phyloP scores from a whole-genome alignment of 1,284 basidiomycete species.

The Cutaneotrichosporon sp. region DNA sequence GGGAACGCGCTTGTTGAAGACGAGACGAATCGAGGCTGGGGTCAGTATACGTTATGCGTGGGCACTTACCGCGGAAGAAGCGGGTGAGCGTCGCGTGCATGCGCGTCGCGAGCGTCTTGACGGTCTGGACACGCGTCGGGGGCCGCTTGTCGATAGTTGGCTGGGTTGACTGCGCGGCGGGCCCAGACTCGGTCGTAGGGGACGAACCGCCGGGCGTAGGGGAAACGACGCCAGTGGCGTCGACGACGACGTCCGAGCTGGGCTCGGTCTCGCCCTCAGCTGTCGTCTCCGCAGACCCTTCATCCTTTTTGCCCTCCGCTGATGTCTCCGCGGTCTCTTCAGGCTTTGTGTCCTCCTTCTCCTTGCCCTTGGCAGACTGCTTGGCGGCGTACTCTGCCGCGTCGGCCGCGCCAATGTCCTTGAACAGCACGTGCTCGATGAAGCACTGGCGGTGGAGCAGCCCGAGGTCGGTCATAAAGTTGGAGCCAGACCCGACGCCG shows the following conservation, averaged over 20 bases:
- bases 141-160: slow-evolving; percentile 6
- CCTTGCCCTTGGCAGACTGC: slow-evolving; percentile 7
- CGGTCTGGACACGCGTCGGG: slow-evolving; percentile 11
- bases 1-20: slow-evolving; percentile 66
- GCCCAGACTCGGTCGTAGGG: not conserved
- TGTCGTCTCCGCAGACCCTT: too few relatives aligned
- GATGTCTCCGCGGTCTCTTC: not conserved
- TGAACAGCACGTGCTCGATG: slow-evolving; percentile 52
- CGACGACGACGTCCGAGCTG: too few relatives aligned
- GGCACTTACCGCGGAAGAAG: slow-evolving; percentile 79
- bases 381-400: not conserved
- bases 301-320: too few relatives aligned
- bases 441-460: slow-evolving; percentile 73
- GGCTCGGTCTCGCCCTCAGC: too few relatives aligned
- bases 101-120: slow-evolving; percentile 70
- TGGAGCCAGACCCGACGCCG: slow-evolving; percentile 59
- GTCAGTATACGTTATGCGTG: slow-evolving; percentile 1
- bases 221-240: too few relatives aligned
- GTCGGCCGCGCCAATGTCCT: slow-evolving; percentile 51
- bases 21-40: slow-evolving; percentile 76
- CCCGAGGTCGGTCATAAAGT: slow-evolving; percentile 70
- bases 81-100: slow-evolving; percentile 72
- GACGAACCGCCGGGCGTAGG: too few relatives aligned
- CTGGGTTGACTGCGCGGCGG: not conserved
- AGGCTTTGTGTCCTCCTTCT: not conserved